Evolutionary conservation across 2,329 filamentous ascomycete genomes (phyloP), one percentile per base, ranked within the genome.

Genomic region (Coleophoma eucalyptorum): DNA sequence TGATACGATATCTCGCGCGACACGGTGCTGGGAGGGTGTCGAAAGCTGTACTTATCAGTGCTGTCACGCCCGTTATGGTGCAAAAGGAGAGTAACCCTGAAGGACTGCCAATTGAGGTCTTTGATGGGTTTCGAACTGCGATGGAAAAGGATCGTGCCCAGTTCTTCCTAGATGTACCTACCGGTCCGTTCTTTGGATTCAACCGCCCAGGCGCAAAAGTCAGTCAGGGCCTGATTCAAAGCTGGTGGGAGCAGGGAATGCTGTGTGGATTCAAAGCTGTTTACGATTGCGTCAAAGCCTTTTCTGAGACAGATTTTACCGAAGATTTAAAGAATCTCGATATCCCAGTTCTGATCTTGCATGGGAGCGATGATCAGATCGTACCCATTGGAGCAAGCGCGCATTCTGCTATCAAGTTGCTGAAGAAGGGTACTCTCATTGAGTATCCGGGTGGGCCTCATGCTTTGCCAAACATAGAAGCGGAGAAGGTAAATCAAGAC

Each of bases 201-300:
- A 70, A 70, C 33, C 62, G 64, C n/a, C 54, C 61, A 5, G 59
- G 58, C 13, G 62, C 55, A 0, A 56, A 63, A 46, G 57, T 57
- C 34, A 65, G 62, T n/a, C 62, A 72, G 53, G 70, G 69, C 1
- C 59, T 67, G 43, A 69, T 72, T 44, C 59, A 66, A 19, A 66
- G 58, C 48, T 73, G 69, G 70, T 73, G 63, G 62, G 55, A 60
- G 51, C 67, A 72, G 56, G 69, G 68, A 1, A 71, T 72, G 69
- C 57, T 60, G 47, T 58, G 63, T 18, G 64, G 69, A 10, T 69
- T 70, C 57, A 70, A 69, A 53, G 55, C 56, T 19, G 60, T 66
- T 0, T 72, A 73, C 50, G 70, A 73, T 50, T 70, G 64, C 43
- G 63, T 72, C 58, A 65, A 62, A 50, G 67, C 64, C 7, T 72